Conservation (phyloP, 257 asterid species). For the Solanum acaule region DNA sequence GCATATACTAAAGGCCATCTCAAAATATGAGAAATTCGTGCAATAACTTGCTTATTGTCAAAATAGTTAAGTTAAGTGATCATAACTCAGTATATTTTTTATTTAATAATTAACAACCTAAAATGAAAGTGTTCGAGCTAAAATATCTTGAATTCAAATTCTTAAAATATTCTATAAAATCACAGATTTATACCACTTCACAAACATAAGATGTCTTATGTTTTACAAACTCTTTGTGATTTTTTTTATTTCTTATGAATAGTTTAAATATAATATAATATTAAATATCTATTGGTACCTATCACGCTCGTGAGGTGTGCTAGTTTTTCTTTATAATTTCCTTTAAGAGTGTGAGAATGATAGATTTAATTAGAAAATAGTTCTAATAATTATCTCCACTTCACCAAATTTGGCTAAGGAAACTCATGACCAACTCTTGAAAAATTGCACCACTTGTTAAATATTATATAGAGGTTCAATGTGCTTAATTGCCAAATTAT, state of each 20-base stretch:
- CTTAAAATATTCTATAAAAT: background rate
- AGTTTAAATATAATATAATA: background rate
- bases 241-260: background rate
- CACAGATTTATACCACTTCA: background rate
- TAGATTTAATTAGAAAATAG: background rate
- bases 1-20: too few species aligned
- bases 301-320: background rate
- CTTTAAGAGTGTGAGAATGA: background rate
- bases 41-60: background rate
- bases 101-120: background rate
- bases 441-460: background rate
- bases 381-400: background rate
- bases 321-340: background rate
- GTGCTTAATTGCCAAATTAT: background rate
- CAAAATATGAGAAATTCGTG: too few species aligned
- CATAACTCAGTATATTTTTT: background rate
- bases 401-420: background rate
- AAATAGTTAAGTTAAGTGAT: background rate
- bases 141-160: background rate
- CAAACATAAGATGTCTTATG: background rate
- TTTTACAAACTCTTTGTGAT: background rate
- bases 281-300: background rate
- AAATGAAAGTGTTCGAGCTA: background rate
- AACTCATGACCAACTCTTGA: background rate
- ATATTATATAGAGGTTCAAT: background rate